phyloP scores from a whole-genome alignment of 306 rosid genomes.

The Vachellia collinsii region DNA sequence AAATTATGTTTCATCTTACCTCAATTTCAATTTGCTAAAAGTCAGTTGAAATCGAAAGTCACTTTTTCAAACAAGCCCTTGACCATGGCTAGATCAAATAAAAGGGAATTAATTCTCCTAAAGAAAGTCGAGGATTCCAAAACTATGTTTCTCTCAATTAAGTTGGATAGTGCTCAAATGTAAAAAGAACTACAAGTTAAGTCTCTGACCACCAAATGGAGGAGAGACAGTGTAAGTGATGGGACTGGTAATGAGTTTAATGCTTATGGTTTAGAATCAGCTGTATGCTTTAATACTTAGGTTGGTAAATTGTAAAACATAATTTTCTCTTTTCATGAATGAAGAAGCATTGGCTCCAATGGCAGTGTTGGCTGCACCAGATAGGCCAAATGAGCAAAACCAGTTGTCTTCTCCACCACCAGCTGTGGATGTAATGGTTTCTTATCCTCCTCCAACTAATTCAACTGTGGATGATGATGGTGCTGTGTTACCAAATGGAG shows the following conservation, averaged over 20 bases:
- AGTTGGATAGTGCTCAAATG: no score
- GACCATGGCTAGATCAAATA: no score
- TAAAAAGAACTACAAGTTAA: no score
- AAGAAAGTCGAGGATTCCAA: no score
- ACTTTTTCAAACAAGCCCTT: no score
- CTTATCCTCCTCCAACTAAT: conserved; percentile 6
- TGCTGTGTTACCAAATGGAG: background rate
- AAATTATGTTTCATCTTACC: no score
- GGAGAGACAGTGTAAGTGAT: background rate
- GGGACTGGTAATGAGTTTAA: no score
- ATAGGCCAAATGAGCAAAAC: conserved; percentile 10
- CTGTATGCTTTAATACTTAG: no score
- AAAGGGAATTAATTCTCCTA: background rate
- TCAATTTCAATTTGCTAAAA: no score
- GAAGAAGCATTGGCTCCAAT: conserved; percentile 14
- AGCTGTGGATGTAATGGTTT: background rate
- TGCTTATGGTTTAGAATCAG: no score
- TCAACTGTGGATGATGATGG: background rate
- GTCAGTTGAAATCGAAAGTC: no score
- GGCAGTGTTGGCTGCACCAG: conserved; percentile 13
- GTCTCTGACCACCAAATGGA: background rate
- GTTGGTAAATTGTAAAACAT: background rate
- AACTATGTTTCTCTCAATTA: background rate
- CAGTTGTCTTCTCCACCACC: conserved; percentile 27
- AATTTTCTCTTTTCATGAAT: background rate